Evolutionary conservation across 2,329 filamentous ascomycete species (phyloP).

Genomic region (Neospermospora avenae): DNA sequence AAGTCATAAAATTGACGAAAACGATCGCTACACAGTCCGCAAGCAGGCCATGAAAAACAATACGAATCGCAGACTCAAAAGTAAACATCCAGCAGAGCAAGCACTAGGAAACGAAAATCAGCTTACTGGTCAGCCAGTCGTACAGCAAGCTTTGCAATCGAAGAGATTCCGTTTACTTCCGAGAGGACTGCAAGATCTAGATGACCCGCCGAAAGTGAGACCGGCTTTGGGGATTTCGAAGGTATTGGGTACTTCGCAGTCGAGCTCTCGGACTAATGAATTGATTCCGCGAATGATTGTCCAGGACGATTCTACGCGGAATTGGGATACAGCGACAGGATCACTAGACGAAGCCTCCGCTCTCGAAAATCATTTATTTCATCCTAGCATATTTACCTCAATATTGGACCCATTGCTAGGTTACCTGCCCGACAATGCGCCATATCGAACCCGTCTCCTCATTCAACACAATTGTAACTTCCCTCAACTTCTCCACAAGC

Average conservation of each 20-base stretch:
- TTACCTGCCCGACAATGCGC: background rate
- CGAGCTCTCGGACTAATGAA: background rate
- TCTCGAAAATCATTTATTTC: background rate
- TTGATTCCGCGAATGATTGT: background rate
- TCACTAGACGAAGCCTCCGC: background rate
- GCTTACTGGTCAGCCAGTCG: conserved; percentile 3
- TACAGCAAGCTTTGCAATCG: background rate
- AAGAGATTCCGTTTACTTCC: background rate
- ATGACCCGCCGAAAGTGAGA: background rate
- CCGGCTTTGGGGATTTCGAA: background rate
- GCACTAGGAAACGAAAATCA: background rate
- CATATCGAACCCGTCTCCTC: background rate
- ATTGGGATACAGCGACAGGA: background rate
- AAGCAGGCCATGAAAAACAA: background rate
- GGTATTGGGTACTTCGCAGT: background rate
- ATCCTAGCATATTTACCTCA: background rate
- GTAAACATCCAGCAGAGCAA: background rate
- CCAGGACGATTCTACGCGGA: background rate
- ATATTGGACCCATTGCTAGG: background rate
- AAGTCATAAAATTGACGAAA: background rate
- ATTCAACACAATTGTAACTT: background rate
- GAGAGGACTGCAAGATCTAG: background rate
- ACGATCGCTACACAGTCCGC: background rate
- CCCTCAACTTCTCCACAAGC: background rate
- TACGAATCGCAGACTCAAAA: conserved; percentile 1